These are phyloP conservation scores for Alectoria sarmentosa DNA, from an alignment of 495 filamentous ascomycete species.

Conservation along the genomic window DNA sequence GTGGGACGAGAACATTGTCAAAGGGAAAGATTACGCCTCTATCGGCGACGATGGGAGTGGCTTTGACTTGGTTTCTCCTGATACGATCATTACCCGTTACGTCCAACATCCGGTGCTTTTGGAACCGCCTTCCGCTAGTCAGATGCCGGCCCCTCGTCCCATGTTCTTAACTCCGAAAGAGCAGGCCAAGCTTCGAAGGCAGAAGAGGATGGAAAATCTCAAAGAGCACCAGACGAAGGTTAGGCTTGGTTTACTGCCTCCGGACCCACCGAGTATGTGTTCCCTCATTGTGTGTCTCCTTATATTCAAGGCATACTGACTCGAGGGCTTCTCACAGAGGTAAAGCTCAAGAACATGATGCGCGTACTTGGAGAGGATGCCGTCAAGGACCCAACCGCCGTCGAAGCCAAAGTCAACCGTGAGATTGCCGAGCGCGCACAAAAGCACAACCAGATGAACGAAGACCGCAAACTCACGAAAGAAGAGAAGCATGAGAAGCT, in stretches of 20 bases:
- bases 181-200: conserved; percentile 82
- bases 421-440: conserved; percentile 81
- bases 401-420: conserved; percentile 85
- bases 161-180: conserved; percentile 91
- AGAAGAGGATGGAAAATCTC: conserved; percentile 81
- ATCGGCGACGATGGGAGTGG: conserved; percentile 49
- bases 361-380: conserved; percentile 94
- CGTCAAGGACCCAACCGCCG: conserved; percentile 94
- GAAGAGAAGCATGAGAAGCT: conserved; percentile 86
- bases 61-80: conserved; percentile 57
- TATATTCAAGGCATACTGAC: background rate
- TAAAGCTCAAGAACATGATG: conserved; percentile 32
- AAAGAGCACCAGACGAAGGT: conserved; percentile 98
- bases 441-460: conserved; percentile 71
- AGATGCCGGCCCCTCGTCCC: conserved; percentile 69
- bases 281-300: background rate
- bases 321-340: background rate
- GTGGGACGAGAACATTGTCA: conserved; percentile 91
- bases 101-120: conserved; percentile 92
- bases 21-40: conserved; percentile 62
- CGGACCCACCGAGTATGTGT: conserved; percentile 57
- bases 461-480: conserved; percentile 83
- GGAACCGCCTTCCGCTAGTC: conserved; percentile 83
- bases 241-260: conserved; percentile 77
- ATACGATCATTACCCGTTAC: conserved; percentile 81